Conservation (phyloP, 805 yeast species). For the Cyberlindnera bimundalis region DNA sequence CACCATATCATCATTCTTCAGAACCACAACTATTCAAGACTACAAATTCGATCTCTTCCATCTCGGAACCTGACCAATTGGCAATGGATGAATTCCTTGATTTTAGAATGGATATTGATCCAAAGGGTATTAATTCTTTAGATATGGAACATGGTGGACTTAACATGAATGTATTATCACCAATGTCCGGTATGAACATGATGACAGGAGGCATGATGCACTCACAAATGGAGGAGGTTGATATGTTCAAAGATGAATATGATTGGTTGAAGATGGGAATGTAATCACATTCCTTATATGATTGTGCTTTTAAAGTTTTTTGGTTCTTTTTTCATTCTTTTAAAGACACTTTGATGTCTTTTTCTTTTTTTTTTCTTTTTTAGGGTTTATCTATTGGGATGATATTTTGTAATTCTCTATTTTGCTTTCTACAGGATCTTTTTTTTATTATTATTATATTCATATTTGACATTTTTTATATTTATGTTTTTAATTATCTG, state of each 20-base stretch:
- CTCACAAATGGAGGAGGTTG: constrained; percentile 9
- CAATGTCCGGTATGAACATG: neutral
- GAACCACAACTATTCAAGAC: constrained; percentile 13
- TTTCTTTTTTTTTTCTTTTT: no score
- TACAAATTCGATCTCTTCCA: constrained; percentile 13
- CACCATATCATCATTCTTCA: constrained; percentile 1
- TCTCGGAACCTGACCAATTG: constrained; percentile 18
- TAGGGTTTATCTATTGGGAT: no score
- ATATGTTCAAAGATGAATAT: constrained; percentile 20
- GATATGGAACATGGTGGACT: constrained; percentile 3
- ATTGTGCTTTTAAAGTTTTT: neutral
- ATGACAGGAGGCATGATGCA: constrained; percentile 2
- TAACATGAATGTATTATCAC: neutral
- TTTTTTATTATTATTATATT: no score
- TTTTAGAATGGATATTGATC: constrained; percentile 16
- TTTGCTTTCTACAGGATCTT: no score
- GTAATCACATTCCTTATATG: constrained; percentile 3
- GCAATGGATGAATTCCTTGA: constrained; percentile 19
- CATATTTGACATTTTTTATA: no score
- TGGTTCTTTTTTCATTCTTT: neutral
- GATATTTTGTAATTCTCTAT: no score
- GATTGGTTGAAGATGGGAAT: constrained; percentile 26
- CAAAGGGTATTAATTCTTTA: neutral
- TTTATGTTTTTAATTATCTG: no score
- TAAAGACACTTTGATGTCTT: neutral